phyloP scores from a whole-genome alignment of 352 stramenopile genomes.

The Phytophthora syringae region DNA sequence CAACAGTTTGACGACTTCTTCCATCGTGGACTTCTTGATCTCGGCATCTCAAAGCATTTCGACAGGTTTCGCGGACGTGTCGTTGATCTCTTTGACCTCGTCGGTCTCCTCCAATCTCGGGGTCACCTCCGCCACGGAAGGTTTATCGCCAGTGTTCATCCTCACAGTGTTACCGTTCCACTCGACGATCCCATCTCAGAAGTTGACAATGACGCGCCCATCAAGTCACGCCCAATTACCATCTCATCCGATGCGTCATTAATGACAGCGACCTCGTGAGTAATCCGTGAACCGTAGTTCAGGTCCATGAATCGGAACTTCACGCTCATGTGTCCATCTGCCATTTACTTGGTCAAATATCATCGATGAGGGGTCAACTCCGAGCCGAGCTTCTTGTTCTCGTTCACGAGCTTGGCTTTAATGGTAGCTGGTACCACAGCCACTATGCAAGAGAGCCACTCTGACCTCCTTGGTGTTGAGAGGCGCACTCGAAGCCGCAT shows the following conservation, averaged over 20 bases:
- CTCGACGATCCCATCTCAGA: neutral
- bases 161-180: neutral
- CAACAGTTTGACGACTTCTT: neutral
- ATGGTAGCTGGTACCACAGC: neutral
- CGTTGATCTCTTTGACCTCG: neutral
- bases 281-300: constrained; percentile 3
- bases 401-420: neutral
- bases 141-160: too few species aligned
- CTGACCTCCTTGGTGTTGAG: neutral
- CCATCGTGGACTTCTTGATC: neutral
- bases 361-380: neutral
- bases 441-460: neutral
- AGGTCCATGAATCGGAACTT: constrained; percentile 4
- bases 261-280: neutral
- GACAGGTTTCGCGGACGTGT: neutral
- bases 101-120: neutral
- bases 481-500: neutral
- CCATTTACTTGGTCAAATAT: neutral
- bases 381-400: neutral
- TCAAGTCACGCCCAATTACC: constrained; percentile 1
- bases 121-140: too few species aligned
- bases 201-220: neutral
- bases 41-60: neutral
- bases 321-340: neutral
- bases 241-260: neutral